Conservation (phyloP, 2,329 filamentous ascomycete species). For the Phyllosticta citribraziliensis region DNA sequence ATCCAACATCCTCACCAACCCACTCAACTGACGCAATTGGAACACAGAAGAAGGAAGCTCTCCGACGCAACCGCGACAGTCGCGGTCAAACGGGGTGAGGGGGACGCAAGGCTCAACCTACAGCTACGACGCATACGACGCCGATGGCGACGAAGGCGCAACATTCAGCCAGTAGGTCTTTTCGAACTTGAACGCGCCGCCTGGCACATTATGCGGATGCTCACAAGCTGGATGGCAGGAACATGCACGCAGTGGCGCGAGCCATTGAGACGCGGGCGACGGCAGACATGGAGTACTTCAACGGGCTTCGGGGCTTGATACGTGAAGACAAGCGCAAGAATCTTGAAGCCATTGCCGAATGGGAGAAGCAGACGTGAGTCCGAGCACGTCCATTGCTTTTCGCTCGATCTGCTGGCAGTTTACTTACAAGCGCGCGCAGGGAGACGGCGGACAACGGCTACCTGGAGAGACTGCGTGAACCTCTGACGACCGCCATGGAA, state of each 20-base stretch:
- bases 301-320: background rate
- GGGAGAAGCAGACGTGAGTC: conserved; percentile 1
- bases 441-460: background rate
- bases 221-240: conserved; percentile 12
- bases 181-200: background rate
- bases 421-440: background rate
- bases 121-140: background rate
- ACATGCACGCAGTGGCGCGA: conserved; percentile 14
- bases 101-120: background rate
- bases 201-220: background rate
- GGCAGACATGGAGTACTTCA: background rate
- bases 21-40: background rate
- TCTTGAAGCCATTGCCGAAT: background rate
- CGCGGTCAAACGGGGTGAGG: background rate
- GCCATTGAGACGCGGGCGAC: background rate
- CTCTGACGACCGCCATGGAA: background rate
- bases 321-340: background rate
- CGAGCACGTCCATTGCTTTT: background rate
- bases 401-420: background rate
- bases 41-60: background rate
- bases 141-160: background rate
- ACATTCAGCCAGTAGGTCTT: background rate
- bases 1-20: background rate
- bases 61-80: background rate
- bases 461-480: background rate